These are phyloP conservation scores for Ophiostoma himal-ulmi DNA, from an alignment of 2,329 filamentous ascomycete species.

Conservation along the genomic window DNA sequence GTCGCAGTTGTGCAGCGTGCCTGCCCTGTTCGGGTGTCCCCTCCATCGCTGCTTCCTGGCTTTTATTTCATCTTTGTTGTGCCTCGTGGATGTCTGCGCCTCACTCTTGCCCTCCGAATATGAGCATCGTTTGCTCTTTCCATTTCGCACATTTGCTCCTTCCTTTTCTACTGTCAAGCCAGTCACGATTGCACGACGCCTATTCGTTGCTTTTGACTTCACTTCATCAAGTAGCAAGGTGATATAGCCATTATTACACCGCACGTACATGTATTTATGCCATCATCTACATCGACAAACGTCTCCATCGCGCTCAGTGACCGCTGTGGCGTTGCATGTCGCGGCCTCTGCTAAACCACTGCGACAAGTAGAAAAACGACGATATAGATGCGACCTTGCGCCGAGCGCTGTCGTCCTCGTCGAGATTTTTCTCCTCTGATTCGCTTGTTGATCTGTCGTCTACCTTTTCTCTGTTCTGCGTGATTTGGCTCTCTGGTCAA, in stretches of 20 bases:
- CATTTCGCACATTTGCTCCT: background rate
- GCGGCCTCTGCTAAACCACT: background rate
- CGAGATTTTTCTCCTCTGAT: background rate
- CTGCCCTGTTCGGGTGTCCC: background rate
- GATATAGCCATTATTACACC: background rate
- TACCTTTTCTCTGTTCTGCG: no score
- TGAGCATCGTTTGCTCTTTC: background rate
- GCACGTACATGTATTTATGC: conserved; percentile 4
- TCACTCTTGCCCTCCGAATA: background rate
- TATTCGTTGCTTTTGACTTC: background rate
- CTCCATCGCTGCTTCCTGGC: conserved; percentile 7
- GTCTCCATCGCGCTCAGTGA: background rate
- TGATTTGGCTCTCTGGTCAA: background rate
- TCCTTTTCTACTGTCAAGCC: background rate
- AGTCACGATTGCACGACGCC: background rate
- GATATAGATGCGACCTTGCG: background rate
- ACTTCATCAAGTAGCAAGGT: background rate
- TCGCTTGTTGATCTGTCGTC: background rate
- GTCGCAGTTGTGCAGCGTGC: background rate
- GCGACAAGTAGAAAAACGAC: background rate
- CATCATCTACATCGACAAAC: background rate
- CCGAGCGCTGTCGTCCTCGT: background rate
- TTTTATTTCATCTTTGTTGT: background rate
- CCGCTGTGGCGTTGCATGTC: background rate
- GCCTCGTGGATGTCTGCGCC: background rate